Percentiles rank a stretch among this genome's conserved stretches.
phyloP scores from a whole-genome alignment of 768 basidiomycete genomes.

The Boletellus ananiceps region DNA sequence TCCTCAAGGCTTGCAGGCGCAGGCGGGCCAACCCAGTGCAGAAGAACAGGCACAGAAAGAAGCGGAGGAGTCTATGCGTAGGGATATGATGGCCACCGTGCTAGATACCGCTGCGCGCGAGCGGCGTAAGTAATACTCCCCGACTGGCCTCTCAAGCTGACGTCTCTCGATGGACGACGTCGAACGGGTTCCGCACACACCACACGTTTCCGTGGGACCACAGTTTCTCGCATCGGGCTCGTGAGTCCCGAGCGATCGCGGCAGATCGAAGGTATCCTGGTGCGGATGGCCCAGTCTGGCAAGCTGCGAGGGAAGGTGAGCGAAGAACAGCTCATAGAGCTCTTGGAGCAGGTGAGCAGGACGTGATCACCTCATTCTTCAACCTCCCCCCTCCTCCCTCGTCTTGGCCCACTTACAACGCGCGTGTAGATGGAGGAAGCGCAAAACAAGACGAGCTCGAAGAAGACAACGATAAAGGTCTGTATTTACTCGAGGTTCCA shows the following conservation, averaged over 20 bases:
- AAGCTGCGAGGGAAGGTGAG: conserved; percentile 73
- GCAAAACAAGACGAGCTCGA: conserved; percentile 43
- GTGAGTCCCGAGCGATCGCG: conserved; percentile 79
- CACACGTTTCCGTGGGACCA: too few species aligned
- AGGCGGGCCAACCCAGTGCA: conserved; percentile 42
- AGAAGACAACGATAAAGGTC: conserved; percentile 60
- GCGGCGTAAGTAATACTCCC: conserved; percentile 47
- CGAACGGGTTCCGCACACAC: too few species aligned
- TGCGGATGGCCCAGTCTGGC: conserved; percentile 80
- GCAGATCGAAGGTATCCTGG: conserved; percentile 73
- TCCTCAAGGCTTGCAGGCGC: conserved; percentile 27
- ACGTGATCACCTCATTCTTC: too few species aligned
- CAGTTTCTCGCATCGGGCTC: conserved; percentile 84
- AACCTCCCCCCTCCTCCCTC: too few species aligned
- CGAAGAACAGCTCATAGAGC: conserved; percentile 77
- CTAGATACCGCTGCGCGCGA: conserved; percentile 77
- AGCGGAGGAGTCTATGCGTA: conserved; percentile 71
- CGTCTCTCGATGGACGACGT: neutral
- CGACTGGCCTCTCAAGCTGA: too few species aligned
- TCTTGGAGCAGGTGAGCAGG: conserved; percentile 71
- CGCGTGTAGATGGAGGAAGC: conserved; percentile 49
- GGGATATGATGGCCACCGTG: conserved; percentile 74
- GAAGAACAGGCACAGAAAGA: conserved; percentile 53
- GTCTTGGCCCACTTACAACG: conserved; percentile 17
- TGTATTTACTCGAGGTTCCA: conserved; percentile 8